A percentile compares a stretch with the other conserved stretches of the same genome.
Conservation (phyloP, 2,329 filamentous ascomycete genomes). For the Talaromyces sp. region DNA sequence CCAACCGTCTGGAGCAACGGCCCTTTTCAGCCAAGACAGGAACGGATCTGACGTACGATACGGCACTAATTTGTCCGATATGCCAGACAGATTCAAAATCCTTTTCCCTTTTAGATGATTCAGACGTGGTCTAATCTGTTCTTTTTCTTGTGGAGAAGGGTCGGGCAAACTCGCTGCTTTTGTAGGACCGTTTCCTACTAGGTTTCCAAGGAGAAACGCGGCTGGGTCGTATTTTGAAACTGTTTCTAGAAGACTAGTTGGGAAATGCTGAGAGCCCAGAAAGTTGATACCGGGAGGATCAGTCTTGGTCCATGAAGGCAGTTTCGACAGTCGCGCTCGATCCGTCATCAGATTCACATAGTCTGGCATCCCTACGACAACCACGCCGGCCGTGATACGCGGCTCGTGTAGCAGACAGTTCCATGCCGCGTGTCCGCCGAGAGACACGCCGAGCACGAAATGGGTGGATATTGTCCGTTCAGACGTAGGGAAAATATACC, state of each 20-base stretch:
- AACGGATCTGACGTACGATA: conserved; percentile 55
- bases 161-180: conserved; percentile 30
- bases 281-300: conserved; percentile 59
- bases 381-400: conserved; percentile 70
- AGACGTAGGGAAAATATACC: conserved; percentile 61
- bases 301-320: conserved; percentile 55
- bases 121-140: conserved; percentile 40
- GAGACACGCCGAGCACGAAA: conserved; percentile 73
- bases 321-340: conserved; percentile 68
- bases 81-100: conserved; percentile 52
- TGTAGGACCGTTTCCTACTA: conserved; percentile 20
- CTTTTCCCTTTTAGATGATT: conserved; percentile 47
- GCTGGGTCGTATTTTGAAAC: conserved; percentile 70
- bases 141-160: conserved; percentile 39
- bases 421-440: conserved; percentile 88
- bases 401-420: conserved; percentile 74
- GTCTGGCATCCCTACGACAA: conserved; percentile 86
- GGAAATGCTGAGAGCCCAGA: conserved; percentile 74
- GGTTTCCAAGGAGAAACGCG: conserved; percentile 61
- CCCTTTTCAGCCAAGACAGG: conserved; percentile 51
- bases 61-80: conserved; percentile 57
- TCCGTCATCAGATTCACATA: conserved; percentile 75
- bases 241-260: conserved; percentile 59
- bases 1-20: conserved; percentile 37
- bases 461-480: conserved; percentile 55